phyloP scores from a whole-genome alignment of 208 protist species.

The Trypanosoma platydactyli region DNA sequence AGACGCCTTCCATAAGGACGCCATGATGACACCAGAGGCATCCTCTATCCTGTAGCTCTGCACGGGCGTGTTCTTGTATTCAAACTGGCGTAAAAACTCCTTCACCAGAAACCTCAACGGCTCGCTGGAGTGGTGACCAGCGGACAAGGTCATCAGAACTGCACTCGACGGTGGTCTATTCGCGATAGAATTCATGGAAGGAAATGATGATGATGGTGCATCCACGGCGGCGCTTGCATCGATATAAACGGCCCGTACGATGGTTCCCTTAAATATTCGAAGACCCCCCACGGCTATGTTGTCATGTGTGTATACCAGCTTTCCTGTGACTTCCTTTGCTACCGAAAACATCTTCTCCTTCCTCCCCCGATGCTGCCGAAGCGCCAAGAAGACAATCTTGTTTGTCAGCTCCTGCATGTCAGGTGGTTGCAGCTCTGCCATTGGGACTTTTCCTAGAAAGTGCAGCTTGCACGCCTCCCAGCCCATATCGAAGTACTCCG shows the following conservation, averaged over 20 bases:
- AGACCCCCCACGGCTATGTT: constrained; percentile 54
- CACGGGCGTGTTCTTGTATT: constrained; percentile 55
- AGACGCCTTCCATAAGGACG: constrained; percentile 63
- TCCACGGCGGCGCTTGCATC: constrained; percentile 32
- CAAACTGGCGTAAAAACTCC: constrained; percentile 61
- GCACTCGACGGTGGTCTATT: constrained; percentile 6
- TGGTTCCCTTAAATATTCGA: constrained; percentile 69
- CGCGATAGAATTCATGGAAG: background rate
- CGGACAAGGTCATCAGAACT: constrained; percentile 14
- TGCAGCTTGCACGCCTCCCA: constrained; percentile 68
- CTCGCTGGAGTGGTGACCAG: constrained; percentile 15
- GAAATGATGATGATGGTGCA: background rate
- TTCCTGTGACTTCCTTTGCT: constrained; percentile 63
- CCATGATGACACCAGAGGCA: constrained; percentile 62
- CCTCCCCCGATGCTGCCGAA: constrained; percentile 10
- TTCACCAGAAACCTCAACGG: constrained; percentile 57
- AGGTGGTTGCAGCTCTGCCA: constrained; percentile 37
- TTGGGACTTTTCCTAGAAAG: constrained; percentile 31
- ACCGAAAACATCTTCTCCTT: constrained; percentile 30
- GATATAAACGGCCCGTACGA: constrained; percentile 68
- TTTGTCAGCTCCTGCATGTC: constrained; percentile 75
- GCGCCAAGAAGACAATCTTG: constrained; percentile 57
- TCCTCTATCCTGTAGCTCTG: constrained; percentile 84
- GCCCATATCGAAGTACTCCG: constrained; percentile 62
- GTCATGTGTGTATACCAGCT: constrained; percentile 56